Percentiles rank a stretch among this genome's conserved stretches.
These are phyloP conservation scores for Pseudogymnoascus sp. DNA, from an alignment of 2,329 filamentous ascomycete species.

Conservation along the genomic window DNA sequence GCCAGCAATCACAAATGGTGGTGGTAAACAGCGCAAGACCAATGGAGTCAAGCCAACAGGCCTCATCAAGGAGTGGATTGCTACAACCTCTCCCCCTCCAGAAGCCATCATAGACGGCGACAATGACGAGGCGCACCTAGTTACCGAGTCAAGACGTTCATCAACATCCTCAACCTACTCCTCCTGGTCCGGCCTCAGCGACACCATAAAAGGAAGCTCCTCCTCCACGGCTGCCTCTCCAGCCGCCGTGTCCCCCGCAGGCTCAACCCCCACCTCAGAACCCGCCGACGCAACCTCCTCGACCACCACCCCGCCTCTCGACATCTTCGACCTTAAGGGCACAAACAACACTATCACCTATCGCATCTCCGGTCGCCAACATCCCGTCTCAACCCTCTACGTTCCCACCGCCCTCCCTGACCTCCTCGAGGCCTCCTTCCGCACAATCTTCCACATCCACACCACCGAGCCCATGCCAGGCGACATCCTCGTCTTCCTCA, in stretches of 20 bases:
- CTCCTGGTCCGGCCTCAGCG: constrained; percentile 4
- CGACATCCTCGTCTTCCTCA: constrained; percentile 86
- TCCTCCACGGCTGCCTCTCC: neutral
- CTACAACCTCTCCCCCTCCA: neutral
- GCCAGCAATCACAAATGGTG: neutral
- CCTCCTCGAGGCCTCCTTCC: constrained; percentile 71
- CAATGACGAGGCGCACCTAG: neutral
- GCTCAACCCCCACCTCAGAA: neutral
- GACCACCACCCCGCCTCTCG: neutral
- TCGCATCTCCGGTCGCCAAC: constrained; percentile 79
- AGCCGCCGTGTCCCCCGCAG: neutral
- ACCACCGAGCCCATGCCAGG: constrained; percentile 83
- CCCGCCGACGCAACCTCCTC: neutral
- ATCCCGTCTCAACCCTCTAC: constrained; percentile 71
- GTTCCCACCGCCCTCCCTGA: constrained; percentile 67
- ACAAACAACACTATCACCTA: constrained; percentile 22
- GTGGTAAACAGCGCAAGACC: neutral
- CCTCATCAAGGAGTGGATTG: neutral
- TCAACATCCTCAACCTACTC: neutral
- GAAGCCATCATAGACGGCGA: neutral
- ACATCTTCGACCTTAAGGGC: constrained; percentile 2
- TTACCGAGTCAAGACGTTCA: neutral
- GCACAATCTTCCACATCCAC: constrained; percentile 79
- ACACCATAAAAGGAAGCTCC: neutral
- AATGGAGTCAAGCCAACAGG: neutral